These are phyloP conservation scores for Populus hybrid DNA, from an alignment of 441 rosid genomes.

Conservation along the genomic window DNA sequence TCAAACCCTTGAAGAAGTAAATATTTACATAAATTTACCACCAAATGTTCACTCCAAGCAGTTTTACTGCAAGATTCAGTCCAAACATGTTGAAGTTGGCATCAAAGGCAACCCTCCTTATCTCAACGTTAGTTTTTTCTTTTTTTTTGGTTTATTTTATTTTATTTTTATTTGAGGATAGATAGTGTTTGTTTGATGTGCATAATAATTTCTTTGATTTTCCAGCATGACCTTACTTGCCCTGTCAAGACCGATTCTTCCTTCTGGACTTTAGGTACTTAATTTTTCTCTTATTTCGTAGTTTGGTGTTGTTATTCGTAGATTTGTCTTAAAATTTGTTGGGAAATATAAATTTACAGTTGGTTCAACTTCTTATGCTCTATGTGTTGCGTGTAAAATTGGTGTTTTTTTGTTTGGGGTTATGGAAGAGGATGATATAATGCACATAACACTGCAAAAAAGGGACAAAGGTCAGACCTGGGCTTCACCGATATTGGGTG, in stretches of 20 bases:
- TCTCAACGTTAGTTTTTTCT: conserved; percentile 54
- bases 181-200: not conserved
- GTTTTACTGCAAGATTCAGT: conserved; percentile 74
- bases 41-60: conserved; percentile 66
- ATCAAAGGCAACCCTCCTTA: conserved; percentile 97
- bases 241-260: conserved; percentile 90
- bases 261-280: conserved; percentile 77
- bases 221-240: conserved; percentile 65
- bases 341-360: not conserved
- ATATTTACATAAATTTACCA: conserved; percentile 65
- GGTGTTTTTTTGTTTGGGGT: conserved; percentile 13
- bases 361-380: not conserved
- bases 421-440: conserved; percentile 68
- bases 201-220: not conserved
- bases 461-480: conserved; percentile 94
- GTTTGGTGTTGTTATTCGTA: not conserved
- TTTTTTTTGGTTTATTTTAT: not conserved
- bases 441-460: conserved; percentile 89
- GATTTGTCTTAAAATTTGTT: not conserved
- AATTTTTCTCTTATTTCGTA: not conserved
- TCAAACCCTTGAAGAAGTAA: conserved; percentile 86
- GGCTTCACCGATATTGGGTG: conserved; percentile 83
- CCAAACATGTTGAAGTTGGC: conserved; percentile 61
- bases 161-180: not conserved
- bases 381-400: not conserved